phyloP scores from a whole-genome alignment of 352 stramenopile species.

The Pythium rishiriense region DNA sequence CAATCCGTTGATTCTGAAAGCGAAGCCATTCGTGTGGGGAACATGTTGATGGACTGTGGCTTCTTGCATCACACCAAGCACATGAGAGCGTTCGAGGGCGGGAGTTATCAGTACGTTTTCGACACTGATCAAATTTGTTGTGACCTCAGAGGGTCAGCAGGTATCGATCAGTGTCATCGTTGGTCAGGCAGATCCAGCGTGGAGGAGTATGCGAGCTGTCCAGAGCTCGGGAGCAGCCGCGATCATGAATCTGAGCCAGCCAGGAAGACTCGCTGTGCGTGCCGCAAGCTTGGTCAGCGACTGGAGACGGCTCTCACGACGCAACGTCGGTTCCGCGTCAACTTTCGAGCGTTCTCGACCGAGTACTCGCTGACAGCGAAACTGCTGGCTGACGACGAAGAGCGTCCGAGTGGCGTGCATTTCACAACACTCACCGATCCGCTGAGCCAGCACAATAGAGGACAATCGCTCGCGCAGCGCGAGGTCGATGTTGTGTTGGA shows the following conservation, averaged over 20 bases:
- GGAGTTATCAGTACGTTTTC: slow-evolving; percentile 28
- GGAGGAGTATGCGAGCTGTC: not conserved
- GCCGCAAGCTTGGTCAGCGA: slow-evolving; percentile 31
- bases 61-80: slow-evolving; percentile 42
- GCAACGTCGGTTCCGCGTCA: slow-evolving; percentile 16
- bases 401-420: not conserved
- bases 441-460: not conserved
- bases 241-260: not conserved
- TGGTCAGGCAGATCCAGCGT: not conserved
- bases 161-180: not conserved
- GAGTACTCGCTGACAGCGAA: slow-evolving; percentile 7
- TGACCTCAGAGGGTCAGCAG: not conserved
- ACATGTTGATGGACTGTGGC: slow-evolving; percentile 40
- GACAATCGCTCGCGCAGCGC: not conserved
- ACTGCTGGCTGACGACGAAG: slow-evolving; percentile 6
- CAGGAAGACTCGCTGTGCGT: slow-evolving; percentile 21
- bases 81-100: slow-evolving; percentile 22
- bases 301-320: slow-evolving; percentile 17
- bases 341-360: slow-evolving; percentile 12
- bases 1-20: slow-evolving; percentile 9
- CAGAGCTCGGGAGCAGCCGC: not conserved
- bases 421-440: slow-evolving; percentile 2
- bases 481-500: not conserved
- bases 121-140: slow-evolving; percentile 29
- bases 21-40: slow-evolving; percentile 39